Conservation (phyloP, 768 basidiomycete genomes). For the Tricholoma sp. region DNA sequence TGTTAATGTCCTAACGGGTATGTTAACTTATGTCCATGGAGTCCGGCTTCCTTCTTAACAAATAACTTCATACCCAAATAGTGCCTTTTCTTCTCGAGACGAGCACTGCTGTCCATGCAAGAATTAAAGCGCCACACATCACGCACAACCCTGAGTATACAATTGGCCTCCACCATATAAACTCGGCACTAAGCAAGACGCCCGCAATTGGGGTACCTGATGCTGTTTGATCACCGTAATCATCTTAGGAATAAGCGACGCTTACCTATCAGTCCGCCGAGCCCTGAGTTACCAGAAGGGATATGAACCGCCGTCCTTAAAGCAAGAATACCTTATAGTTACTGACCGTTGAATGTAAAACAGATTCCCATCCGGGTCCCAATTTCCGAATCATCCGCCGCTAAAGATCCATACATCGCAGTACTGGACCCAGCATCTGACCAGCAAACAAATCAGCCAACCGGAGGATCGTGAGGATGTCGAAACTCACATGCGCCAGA, state of each 20-base stretch:
- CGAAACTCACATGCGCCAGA: slow-evolving; percentile 32
- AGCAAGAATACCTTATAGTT: background rate
- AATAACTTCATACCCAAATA: slow-evolving; percentile 11
- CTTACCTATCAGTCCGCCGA: slow-evolving; percentile 19
- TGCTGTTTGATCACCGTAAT: background rate
- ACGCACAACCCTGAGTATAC: slow-evolving; percentile 13
- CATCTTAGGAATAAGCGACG: background rate
- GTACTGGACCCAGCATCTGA: slow-evolving; percentile 37
- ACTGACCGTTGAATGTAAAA: slow-evolving; percentile 26
- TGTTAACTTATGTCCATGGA: background rate
- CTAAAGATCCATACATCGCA: slow-evolving; percentile 39
- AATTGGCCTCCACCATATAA: slow-evolving; percentile 18
- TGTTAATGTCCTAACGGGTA: background rate
- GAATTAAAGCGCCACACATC: slow-evolving; percentile 6
- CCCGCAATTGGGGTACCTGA: slow-evolving; percentile 18
- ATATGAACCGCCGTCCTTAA: background rate
- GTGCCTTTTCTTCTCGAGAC: slow-evolving; percentile 15
- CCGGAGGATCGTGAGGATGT: background rate
- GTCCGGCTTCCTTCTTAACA: background rate
- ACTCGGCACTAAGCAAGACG: slow-evolving; percentile 12
- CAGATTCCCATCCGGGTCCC: slow-evolving; percentile 50
- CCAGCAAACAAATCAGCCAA: slow-evolving; percentile 2
- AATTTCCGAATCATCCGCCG: slow-evolving; percentile 42
- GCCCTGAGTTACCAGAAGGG: slow-evolving; percentile 6
- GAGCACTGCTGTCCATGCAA: slow-evolving; percentile 11